Percentiles rank a stretch among this genome's conserved stretches.
These are phyloP conservation scores for Spathaspora arborariae DNA, from an alignment of 805 yeast genomes.

Conservation along the genomic window DNA sequence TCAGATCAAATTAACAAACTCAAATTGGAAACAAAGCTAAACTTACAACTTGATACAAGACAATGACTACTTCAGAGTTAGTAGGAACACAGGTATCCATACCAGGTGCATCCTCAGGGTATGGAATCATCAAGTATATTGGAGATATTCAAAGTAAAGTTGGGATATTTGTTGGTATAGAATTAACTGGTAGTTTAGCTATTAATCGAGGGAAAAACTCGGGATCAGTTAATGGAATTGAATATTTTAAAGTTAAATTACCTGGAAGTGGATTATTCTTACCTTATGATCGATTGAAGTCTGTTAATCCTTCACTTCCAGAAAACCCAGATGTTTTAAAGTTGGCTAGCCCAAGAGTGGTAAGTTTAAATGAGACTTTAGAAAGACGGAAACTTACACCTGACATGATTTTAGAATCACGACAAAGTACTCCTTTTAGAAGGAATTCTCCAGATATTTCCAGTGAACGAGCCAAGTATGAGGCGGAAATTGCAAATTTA, in stretches of 20 bases:
- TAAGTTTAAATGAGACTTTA: not conserved
- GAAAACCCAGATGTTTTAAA: not conserved
- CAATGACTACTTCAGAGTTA: conserved; percentile 22
- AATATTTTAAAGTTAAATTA: conserved; percentile 60
- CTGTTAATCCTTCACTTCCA: conserved; percentile 24
- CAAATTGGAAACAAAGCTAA: too few relatives aligned
- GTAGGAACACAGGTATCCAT: conserved; percentile 40
- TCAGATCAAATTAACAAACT: too few relatives aligned
- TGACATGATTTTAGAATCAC: not conserved
- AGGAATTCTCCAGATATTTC: not conserved
- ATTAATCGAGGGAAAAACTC: conserved; percentile 72
- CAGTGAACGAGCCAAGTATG: not conserved
- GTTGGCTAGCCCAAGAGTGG: not conserved
- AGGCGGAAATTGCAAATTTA: conserved; percentile 27
- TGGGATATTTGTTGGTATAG: conserved; percentile 86
- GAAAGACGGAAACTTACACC: not conserved
- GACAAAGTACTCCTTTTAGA: too few relatives aligned
- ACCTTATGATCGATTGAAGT: conserved; percentile 44
- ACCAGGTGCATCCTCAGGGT: conserved; percentile 60
- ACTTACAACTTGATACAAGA: not conserved
- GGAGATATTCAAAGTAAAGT: conserved; percentile 70
- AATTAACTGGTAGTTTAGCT: conserved; percentile 60
- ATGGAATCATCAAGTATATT: conserved; percentile 63
- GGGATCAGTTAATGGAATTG: conserved; percentile 73
- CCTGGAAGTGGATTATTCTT: conserved; percentile 77